phyloP scores from a whole-genome alignment of 768 basidiomycete species.

The Serendipita sp. region DNA sequence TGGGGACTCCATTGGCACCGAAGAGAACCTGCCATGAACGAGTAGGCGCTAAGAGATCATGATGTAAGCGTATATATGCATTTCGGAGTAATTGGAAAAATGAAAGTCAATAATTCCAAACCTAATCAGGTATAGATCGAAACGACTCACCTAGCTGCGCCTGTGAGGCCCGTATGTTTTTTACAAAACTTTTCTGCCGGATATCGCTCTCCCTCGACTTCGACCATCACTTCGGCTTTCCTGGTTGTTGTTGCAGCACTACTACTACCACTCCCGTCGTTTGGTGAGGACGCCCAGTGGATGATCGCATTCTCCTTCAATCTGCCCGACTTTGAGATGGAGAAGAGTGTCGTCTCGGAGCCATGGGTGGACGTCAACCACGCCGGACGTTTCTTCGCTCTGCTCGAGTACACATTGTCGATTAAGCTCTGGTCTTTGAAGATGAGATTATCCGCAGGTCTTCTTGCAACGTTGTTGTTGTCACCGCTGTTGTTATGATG shows the following conservation, averaged over 20 bases:
- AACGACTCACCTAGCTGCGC: not conserved
- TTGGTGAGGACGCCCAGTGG: not conserved
- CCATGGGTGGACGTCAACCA: not conserved
- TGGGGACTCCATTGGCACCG: too few relatives aligned
- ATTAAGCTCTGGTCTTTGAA: not conserved
- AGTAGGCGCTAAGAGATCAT: too few relatives aligned
- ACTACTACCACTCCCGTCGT: too few relatives aligned
- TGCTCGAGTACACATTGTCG: not conserved
- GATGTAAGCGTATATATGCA: too few relatives aligned
- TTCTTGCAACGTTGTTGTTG: not conserved
- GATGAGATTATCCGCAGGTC: not conserved
- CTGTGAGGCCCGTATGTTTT: not conserved
- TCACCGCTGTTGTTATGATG: too few relatives aligned
- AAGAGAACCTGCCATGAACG: too few relatives aligned
- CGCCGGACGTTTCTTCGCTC: not conserved
- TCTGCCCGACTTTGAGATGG: not conserved
- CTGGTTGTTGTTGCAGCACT: not conserved
- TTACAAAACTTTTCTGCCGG: not conserved
- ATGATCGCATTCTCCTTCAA: not conserved
- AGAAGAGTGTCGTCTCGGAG: not conserved
- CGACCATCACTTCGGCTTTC: not conserved
- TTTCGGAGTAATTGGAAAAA: too few relatives aligned
- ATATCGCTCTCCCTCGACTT: not conserved
- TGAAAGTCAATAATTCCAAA: not conserved
- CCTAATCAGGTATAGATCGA: not conserved